These are phyloP conservation scores for Lablab purpureus DNA, from an alignment of 306 rosid species.

Conservation along the genomic window DNA sequence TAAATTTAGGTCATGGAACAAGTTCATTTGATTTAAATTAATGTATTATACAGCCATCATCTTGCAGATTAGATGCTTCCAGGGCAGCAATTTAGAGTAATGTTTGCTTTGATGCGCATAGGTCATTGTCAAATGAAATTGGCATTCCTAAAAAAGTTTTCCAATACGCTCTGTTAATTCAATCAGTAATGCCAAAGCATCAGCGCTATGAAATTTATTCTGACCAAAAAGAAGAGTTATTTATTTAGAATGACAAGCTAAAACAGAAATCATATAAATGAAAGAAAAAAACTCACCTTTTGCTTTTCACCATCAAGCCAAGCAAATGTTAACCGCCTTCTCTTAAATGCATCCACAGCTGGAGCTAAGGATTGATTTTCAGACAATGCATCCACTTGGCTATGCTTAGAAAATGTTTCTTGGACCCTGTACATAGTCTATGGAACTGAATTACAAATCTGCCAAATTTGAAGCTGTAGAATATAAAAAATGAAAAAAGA, in stretches of 20 bases:
- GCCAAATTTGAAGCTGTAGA: constrained; percentile 40
- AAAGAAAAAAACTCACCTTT: constrained; percentile 59
- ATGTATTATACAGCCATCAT: not conserved
- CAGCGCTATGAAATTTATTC: constrained; percentile 22
- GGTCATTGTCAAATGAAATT: constrained; percentile 25
- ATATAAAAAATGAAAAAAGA: no score
- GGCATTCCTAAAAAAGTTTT: not conserved
- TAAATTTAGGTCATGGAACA: not conserved
- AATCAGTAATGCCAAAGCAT: constrained; percentile 16
- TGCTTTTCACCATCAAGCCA: constrained; percentile 98
- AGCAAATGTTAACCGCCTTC: constrained; percentile 79
- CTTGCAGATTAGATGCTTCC: constrained; percentile 4
- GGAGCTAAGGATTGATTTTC: constrained; percentile 61
- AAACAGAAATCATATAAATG: constrained; percentile 8
- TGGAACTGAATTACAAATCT: constrained; percentile 54
- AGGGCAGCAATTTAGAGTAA: constrained; percentile 6
- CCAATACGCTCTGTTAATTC: not conserved
- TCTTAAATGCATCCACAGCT: constrained; percentile 64
- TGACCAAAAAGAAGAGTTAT: constrained; percentile 20
- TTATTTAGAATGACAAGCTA: constrained; percentile 4
- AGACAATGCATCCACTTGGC: constrained; percentile 51
- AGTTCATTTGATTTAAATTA: not conserved
- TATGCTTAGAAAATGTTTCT: constrained; percentile 61
- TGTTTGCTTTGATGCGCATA: not conserved
- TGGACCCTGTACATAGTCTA: constrained; percentile 88